Percentiles rank a stretch among this genome's conserved stretches.
phyloP scores from a whole-genome alignment of 352 stramenopile species.

The Pythium utonaiense region DNA sequence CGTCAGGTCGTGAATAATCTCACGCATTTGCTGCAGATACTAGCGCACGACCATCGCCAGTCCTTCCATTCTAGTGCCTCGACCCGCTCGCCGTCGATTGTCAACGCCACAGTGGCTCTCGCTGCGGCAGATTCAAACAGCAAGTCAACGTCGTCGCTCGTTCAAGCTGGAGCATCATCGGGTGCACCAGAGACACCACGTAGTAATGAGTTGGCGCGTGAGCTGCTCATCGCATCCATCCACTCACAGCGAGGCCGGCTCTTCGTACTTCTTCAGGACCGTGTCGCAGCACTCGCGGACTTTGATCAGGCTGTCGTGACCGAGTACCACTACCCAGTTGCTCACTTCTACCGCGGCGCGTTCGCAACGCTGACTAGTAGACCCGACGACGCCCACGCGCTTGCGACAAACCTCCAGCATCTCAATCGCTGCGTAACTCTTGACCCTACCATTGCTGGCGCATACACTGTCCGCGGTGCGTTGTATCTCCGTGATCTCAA shows the following conservation, averaged over 20 bases:
- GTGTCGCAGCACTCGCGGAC: slow-evolving; percentile 39
- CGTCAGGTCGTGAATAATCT: slow-evolving; percentile 64
- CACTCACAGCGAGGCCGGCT: slow-evolving; percentile 61
- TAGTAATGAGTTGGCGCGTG: slow-evolving; percentile 20
- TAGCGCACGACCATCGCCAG: slow-evolving; percentile 35
- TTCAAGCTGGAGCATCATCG: not conserved
- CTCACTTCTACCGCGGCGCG: slow-evolving; percentile 74
- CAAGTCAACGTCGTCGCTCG: not conserved
- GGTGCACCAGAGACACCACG: slow-evolving; percentile 8
- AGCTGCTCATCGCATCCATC: slow-evolving; percentile 53
- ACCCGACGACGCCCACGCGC: slow-evolving; percentile 31
- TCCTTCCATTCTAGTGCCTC: slow-evolving; percentile 22
- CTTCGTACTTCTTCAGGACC: slow-evolving; percentile 57
- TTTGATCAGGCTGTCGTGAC: slow-evolving; percentile 74
- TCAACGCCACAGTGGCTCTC: slow-evolving; percentile 8
- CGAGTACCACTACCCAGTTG: slow-evolving; percentile 77
- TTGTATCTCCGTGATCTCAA: slow-evolving; percentile 65
- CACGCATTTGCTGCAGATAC: slow-evolving; percentile 48
- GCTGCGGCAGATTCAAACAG: not conserved
- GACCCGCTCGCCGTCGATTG: slow-evolving; percentile 8
- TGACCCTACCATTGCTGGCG: slow-evolving; percentile 70
- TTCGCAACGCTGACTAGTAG: slow-evolving; percentile 46
- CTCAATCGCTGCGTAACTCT: slow-evolving; percentile 59
- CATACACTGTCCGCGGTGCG: slow-evolving; percentile 67
- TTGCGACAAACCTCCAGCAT: slow-evolving; percentile 48